Base-by-base conservation (phyloP, 805 yeast species). In the Wickerhamiella brachini region DNA sequence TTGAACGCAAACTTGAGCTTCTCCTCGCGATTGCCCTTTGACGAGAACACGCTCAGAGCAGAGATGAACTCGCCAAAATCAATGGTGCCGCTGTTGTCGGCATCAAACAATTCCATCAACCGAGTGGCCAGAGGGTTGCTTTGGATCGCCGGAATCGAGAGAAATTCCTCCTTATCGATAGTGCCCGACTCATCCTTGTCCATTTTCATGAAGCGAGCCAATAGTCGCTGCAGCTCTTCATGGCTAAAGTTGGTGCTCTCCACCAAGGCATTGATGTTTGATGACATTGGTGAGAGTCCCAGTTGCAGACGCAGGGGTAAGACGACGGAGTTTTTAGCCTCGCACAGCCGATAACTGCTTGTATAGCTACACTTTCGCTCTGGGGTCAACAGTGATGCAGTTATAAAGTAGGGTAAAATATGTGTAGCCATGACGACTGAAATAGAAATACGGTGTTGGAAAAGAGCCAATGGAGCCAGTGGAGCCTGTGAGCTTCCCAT, bases 51-150 rank as follows among this genome's bases (percentile, higher is more conserved):
- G 2, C 95, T 83, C 45, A 87, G 71, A 1, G 90, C 94, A 4
- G 82, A 72, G 47, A 94, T 84, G 66, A 93, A 93, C 68, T 93
- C 99, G 63, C 87, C 89, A 68, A 93, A 93, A 64, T 94, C 98
- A 38, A 93, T 86, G 55, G 83, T 85, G 1, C 97, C 98, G 56
- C 86, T 83, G 13, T 87, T 85, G 64, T 93, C 96, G 52, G 80
- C 81, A 65, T 93, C 99, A 67, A 93, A 88, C 18, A 93, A 89
- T 58, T 93, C 97, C 75, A 94, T 84, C 52, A 93, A 78, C 49
- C 99, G 74, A 6, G 80, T 71, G 0, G 97, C 96, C 48, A 93
- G 71, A 5, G 98, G 98, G 61, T 93, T 93, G 24, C 83, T 75
- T 5, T 86, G 78, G 24, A 93, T 87, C 0, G 97, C 96, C 0